These are phyloP conservation scores for Fusarium sp. DNA, from an alignment of 2,329 filamentous ascomycete genomes.

Conservation along the genomic window DNA sequence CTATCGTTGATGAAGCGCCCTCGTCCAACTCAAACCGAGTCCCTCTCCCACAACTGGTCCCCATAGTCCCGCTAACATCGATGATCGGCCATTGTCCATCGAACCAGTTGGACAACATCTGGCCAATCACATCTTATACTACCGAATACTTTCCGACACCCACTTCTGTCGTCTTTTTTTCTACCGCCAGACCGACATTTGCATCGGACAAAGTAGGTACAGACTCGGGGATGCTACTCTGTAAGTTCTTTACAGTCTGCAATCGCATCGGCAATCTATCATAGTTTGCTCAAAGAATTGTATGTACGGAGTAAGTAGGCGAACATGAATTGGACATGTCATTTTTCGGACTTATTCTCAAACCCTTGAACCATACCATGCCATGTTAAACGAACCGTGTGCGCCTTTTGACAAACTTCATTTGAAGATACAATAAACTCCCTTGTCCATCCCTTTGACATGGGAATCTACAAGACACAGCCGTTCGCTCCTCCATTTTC, in stretches of 20 bases:
- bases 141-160: conserved; percentile 32
- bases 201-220: not conserved
- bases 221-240: not conserved
- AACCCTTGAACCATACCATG: not conserved
- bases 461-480: conserved; percentile 43
- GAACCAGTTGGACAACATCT: conserved; percentile 28
- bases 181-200: conserved; percentile 42
- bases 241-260: not conserved
- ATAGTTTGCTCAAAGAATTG: not conserved
- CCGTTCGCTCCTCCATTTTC: conserved; percentile 19
- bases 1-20: conserved; percentile 35
- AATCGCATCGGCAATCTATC: conserved; percentile 7
- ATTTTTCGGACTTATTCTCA: conserved; percentile 25
- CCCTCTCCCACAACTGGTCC: conserved; percentile 37
- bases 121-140: conserved; percentile 39
- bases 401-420: conserved; percentile 2
- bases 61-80: conserved; percentile 43
- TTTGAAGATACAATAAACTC: conserved; percentile 14
- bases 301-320: not conserved
- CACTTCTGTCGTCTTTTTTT: conserved; percentile 32
- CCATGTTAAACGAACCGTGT: conserved; percentile 6
- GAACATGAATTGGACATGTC: not conserved
- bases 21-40: conserved; percentile 28
- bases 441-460: conserved; percentile 28
- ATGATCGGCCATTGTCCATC: conserved; percentile 41